Evolutionary conservation across 192 early-diverging fungal genomes (phyloP), one percentile per base, ranked within the genome.

Genomic region (Borealophlyctis nickersoniae): DNA sequence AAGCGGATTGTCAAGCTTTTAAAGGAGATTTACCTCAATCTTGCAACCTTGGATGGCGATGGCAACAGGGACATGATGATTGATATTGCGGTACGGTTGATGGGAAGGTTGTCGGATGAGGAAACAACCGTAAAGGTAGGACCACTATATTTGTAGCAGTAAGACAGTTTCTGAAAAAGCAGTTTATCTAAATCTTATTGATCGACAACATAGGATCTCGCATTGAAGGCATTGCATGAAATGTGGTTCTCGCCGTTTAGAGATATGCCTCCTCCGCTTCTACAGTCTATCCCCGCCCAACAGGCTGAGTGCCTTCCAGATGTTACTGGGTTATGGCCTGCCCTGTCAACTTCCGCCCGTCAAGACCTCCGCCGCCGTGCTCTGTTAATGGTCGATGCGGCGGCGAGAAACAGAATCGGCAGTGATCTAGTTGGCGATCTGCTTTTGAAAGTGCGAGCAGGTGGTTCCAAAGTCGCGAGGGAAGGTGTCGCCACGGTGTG

Each of bases 1-100:
- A 94, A 94, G 74, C 84, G 93, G 0, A 84, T 94, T 1, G 82
- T 98, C 27, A 83, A 87, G 55, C 72, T 98, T 1, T 63, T 94
- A 28, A 74, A 78, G 49, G 91, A 92, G 36, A 83, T 96, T 13
- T 94, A 86, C 50, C 29, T 75, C 0, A 33, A 27, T 19, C 33
- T 65, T 39, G 36, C 16, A 22, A 52, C 53, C 9, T 9, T 19
- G 50, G 23, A 49, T 9, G 53, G 27, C 19, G 49, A 60, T 4
- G 52, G n/a, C 4, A 34, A 58, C 39, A 24, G 16, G 2, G 33
- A 24, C 14, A 74, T 63, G 7, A 33, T 32, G 48, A 67, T 67
- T 13, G 77, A 81, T 52, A 67, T 74, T 48, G 52, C 55, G 22
- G 51, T 24, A 2, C 71, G 67, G 36, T 45, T 82, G 4, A 49